Evolutionary conservation across 2,329 filamentous ascomycete species (phyloP), one percentile per base, ranked within the genome.

Genomic region (Pyrenophora tritici-repentis): DNA sequence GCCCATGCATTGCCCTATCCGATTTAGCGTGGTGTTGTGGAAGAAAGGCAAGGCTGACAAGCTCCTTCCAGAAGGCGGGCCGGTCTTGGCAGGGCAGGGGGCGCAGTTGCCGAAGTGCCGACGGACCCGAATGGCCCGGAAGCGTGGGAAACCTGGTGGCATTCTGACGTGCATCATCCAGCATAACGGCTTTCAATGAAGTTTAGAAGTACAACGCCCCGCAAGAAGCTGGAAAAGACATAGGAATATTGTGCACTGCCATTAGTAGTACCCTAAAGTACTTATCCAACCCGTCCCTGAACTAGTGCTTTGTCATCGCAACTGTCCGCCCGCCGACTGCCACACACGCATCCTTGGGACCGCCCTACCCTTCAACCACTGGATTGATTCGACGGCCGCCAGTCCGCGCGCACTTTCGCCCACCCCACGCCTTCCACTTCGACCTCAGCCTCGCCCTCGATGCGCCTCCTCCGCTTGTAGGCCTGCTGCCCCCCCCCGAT

Each of bases 401-500:
- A n/a, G n/a, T n/a, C n/a, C n/a, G 34, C 53, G 47, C 43, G 42
- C 53, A 52, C 42, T 24, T 42, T 34, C 44, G 55, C 49, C 22
- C 38, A 40, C 24, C 33, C 18, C 42, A 42, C 43, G 18, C 43
- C 24, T 39, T 29, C 26, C 7, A 7, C 26, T 4, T 29, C 8
- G 26, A 2, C 26, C 10, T 13, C 26, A 13, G 17, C 35, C 17
- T 41, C 37, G 55, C 49, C 57, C 56, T 56, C 58, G 53, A 65
- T 59, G 61, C 51, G 34, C 34, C 41, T 34, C 42, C 42, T 34
- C 10, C 26, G 26, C 26, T 53, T 42, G 44, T 66, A 65, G 56
- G 51, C 53, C 42, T 53, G 42, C 39, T 48, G 13, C 45, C 50
- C 18, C 18, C 18, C 18, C 56, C 57, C 65, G 67, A 72, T 53